phyloP scores from a whole-genome alignment of 768 basidiomycete genomes.

The Termitomyces sp. region DNA sequence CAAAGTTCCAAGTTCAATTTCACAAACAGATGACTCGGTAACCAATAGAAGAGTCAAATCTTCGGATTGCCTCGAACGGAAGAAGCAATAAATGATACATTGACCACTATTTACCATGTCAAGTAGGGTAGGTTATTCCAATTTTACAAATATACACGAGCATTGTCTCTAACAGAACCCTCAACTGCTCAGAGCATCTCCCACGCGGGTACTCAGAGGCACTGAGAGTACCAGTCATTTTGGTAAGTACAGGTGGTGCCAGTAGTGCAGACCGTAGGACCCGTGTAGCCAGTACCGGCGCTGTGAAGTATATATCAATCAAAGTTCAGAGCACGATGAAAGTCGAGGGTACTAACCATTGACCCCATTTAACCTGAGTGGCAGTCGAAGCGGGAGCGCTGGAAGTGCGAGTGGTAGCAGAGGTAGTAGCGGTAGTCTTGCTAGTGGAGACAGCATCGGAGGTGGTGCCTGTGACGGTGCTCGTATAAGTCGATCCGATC shows the following conservation, averaged over 20 bases:
- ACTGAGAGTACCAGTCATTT: slow-evolving; percentile 3
- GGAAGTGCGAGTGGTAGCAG: not conserved
- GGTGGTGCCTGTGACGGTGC: slow-evolving; percentile 2
- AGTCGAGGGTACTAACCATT: not conserved
- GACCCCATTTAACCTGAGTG: slow-evolving; percentile 1
- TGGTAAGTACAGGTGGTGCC: slow-evolving; percentile 4
- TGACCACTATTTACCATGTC: not conserved
- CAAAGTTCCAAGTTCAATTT: too few species aligned
- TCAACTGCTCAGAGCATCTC: not conserved
- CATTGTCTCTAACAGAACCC: not conserved
- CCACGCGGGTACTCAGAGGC: not conserved
- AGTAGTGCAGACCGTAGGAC: not conserved
- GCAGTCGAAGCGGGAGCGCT: not conserved
- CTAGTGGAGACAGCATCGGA: not conserved
- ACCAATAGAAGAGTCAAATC: too few species aligned
- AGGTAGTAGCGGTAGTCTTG: not conserved
- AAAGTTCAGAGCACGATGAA: not conserved
- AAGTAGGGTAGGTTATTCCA: not conserved
- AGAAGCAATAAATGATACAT: too few species aligned
- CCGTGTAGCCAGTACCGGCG: slow-evolving; percentile 1
- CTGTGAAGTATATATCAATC: not conserved
- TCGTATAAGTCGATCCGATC: too few species aligned
- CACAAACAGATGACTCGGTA: too few species aligned
- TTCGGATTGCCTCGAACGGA: too few species aligned
- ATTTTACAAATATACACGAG: slow-evolving; percentile 1